Evolutionary conservation across 169 alveolate genomes (phyloP).

Genomic region (Haemoproteus tartakovskyi): DNA sequence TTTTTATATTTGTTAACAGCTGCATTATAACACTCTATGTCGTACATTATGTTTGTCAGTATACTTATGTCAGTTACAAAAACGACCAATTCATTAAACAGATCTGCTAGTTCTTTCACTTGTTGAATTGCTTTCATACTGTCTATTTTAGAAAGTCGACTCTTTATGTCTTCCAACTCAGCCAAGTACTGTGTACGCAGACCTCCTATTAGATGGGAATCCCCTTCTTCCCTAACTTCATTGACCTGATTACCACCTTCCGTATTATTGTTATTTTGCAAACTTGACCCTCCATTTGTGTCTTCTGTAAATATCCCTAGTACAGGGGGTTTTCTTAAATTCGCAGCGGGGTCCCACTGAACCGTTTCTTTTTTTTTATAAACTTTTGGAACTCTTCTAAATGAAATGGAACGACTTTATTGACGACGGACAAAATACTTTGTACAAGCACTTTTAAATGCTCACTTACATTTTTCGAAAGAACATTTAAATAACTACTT

Average conservation of each 20-base stretch:
- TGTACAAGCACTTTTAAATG: not conserved
- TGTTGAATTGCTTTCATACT: not conserved
- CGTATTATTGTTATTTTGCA: too few species aligned
- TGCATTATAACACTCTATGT: slow-evolving; percentile 50
- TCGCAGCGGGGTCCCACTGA: too few species aligned
- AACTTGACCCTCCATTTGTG: too few species aligned
- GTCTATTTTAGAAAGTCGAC: not conserved
- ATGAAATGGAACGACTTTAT: slow-evolving; percentile 28
- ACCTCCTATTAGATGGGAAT: too few species aligned
- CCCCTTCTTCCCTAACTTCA: too few species aligned
- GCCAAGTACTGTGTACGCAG: too few species aligned
- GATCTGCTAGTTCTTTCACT: slow-evolving; percentile 8
- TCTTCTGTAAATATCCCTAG: not conserved
- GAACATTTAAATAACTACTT: too few species aligned
- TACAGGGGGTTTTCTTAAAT: slow-evolving; percentile 27
- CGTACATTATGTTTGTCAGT: slow-evolving; percentile 51
- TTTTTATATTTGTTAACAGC: slow-evolving; percentile 26
- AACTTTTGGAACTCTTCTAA: slow-evolving; percentile 13
- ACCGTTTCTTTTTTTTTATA: slow-evolving; percentile 13
- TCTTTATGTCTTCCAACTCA: slow-evolving; percentile 1
- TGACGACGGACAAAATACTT: slow-evolving; percentile 8
- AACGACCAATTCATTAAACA: slow-evolving; percentile 8
- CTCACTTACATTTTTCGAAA: slow-evolving; percentile 34
- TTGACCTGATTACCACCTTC: too few species aligned
- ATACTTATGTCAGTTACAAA: slow-evolving; percentile 40